Evolutionary conservation across 768 basidiomycete genomes (phyloP).

Genomic region (Cyclocybe aegerita): DNA sequence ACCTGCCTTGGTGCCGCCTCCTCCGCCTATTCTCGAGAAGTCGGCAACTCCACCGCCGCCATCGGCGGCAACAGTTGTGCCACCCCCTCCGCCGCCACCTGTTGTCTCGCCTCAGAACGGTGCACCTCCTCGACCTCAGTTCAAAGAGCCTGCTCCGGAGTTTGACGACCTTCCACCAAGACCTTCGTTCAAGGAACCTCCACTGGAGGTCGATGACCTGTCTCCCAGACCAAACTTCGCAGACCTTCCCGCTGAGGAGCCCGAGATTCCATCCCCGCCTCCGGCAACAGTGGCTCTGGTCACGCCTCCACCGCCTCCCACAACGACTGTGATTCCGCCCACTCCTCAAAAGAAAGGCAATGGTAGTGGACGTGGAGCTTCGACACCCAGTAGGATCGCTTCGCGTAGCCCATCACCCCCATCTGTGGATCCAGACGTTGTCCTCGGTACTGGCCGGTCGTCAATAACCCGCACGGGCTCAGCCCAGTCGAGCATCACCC

Average conservation of each 20-base stretch:
- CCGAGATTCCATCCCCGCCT: slow-evolving; percentile 38
- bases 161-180: slow-evolving; percentile 32
- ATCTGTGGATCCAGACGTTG: slow-evolving; percentile 28
- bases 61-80: slow-evolving; percentile 22
- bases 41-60: slow-evolving; percentile 29
- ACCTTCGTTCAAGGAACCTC: slow-evolving; percentile 63
- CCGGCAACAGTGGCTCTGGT: slow-evolving; percentile 35
- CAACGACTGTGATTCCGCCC: slow-evolving; percentile 50
- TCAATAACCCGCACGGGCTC: slow-evolving; percentile 51
- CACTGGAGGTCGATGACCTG: slow-evolving; percentile 54
- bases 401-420: slow-evolving; percentile 48
- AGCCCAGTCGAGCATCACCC: slow-evolving; percentile 24
- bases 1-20: slow-evolving; percentile 24
- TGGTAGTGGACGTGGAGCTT: slow-evolving; percentile 14
- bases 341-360: slow-evolving; percentile 49
- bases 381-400: slow-evolving; percentile 30
- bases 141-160: slow-evolving; percentile 59
- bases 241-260: slow-evolving; percentile 59
- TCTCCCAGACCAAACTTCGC: slow-evolving; percentile 46
- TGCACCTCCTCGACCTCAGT: slow-evolving; percentile 4
- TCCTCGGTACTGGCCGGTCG: slow-evolving; percentile 35
- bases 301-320: slow-evolving; percentile 28
- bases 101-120: slow-evolving; percentile 25
- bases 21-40: slow-evolving; percentile 22
- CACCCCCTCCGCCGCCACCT: slow-evolving; percentile 30